phyloP scores from a whole-genome alignment of 2,329 filamentous ascomycete species.

The Pseudodiploospora longispora region DNA sequence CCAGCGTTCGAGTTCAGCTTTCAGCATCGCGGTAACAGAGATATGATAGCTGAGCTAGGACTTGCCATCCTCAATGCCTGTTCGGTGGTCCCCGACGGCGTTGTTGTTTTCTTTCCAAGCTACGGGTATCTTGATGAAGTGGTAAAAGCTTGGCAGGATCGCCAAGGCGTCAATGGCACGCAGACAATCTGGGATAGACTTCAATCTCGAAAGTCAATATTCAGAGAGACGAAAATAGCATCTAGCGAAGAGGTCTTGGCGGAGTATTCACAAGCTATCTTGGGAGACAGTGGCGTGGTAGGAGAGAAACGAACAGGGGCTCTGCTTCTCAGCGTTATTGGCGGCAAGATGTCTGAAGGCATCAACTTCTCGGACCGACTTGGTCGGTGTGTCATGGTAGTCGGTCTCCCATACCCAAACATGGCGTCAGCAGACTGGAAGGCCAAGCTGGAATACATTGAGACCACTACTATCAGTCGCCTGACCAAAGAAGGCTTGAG shows the following conservation, averaged over 20 bases:
- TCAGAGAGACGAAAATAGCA: conserved; percentile 47
- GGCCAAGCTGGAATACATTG: conserved; percentile 81
- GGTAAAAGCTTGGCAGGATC: conserved; percentile 50
- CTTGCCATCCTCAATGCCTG: conserved; percentile 64
- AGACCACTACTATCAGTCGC: conserved; percentile 43
- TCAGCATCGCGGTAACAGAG: conserved; percentile 59
- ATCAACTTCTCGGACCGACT: conserved; percentile 95
- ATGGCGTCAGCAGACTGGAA: conserved; percentile 86
- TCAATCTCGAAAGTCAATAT: conserved; percentile 50
- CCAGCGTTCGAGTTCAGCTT: conserved; percentile 79
- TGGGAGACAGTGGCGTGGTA: conserved; percentile 30
- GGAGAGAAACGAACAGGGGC: conserved; percentile 47
- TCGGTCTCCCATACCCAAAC: conserved; percentile 90
- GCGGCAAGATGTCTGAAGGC: conserved; percentile 90
- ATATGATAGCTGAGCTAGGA: conserved; percentile 68
- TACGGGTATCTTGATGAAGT: conserved; percentile 84
- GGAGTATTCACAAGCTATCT: conserved; percentile 63
- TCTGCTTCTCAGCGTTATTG: conserved; percentile 81
- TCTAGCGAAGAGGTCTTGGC: conserved; percentile 63
- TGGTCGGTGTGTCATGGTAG: conserved; percentile 82
- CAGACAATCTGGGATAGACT: conserved; percentile 52
- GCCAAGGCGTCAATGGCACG: conserved; percentile 11
- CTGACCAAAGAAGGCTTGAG: conserved; percentile 17
- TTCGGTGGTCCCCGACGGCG: conserved; percentile 70
- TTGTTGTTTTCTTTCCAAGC: conserved; percentile 93